These are phyloP conservation scores for Vitrella brassicaformis DNA, from an alignment of 73 alveolate genomes.

Conservation along the genomic window DNA sequence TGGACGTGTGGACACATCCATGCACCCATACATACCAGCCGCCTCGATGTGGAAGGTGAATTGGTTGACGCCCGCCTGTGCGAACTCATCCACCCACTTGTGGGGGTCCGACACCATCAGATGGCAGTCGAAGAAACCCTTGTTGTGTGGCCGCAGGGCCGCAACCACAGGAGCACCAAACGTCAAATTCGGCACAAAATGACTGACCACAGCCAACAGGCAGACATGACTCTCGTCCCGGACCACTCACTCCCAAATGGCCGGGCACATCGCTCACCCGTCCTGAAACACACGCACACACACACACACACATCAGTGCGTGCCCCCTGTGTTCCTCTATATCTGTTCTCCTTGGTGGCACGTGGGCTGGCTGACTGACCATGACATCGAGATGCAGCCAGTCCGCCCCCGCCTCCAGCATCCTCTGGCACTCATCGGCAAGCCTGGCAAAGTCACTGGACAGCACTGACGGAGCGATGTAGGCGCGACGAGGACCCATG, in stretches of 20 bases:
- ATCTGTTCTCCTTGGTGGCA: too few relatives aligned
- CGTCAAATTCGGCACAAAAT: slow-evolving; percentile 30
- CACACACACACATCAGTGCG: too few relatives aligned
- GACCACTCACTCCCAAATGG: too few relatives aligned
- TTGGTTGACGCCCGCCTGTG: slow-evolving; percentile 28
- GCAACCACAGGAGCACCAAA: slow-evolving; percentile 36
- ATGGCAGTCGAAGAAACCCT: slow-evolving; percentile 38
- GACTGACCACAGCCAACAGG: too few relatives aligned
- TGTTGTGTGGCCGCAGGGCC: slow-evolving; percentile 11
- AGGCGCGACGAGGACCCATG: too few relatives aligned
- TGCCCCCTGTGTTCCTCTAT: too few relatives aligned
- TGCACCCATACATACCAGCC: too few relatives aligned
- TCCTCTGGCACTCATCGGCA: slow-evolving; percentile 7
- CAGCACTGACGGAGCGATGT: slow-evolving; percentile 40
- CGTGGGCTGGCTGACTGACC: too few relatives aligned
- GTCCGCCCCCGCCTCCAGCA: slow-evolving; percentile 24
- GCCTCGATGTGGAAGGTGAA: slow-evolving; percentile 24
- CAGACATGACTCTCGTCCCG: too few relatives aligned
- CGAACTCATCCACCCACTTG: slow-evolving; percentile 26
- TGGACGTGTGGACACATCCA: too few relatives aligned
- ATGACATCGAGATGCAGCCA: slow-evolving; percentile 47
- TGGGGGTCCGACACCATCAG: slow-evolving; percentile 27
- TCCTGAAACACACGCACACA: too few relatives aligned
- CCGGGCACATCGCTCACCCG: too few relatives aligned
- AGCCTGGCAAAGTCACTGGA: slow-evolving; percentile 15